Evolutionary conservation across 306 rosid genomes (phyloP).

Genomic region (Carpinus viminea): DNA sequence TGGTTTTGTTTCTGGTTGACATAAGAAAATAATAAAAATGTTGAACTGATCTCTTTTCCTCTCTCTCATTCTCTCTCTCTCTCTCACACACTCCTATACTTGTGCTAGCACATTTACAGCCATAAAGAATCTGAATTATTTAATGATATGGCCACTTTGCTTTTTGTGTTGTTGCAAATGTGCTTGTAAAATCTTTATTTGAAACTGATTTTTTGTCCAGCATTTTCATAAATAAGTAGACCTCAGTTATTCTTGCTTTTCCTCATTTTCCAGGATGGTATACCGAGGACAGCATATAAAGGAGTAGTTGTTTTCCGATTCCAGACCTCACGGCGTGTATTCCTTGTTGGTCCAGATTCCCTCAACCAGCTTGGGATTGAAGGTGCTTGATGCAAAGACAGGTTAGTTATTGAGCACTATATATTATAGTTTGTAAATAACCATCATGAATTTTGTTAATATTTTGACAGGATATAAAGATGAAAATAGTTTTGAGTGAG

Average conservation of each 20-base stretch:
- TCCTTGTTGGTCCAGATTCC: slow-evolving; percentile 79
- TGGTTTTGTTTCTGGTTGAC: not conserved
- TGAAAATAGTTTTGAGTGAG: too few relatives aligned
- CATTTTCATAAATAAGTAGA: not conserved
- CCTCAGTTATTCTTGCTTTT: slow-evolving; percentile 4
- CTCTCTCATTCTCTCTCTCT: not conserved
- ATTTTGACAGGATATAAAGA: too few relatives aligned
- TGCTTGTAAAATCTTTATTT: slow-evolving; percentile 16
- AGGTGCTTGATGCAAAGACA: slow-evolving; percentile 42
- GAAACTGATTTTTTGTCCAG: not conserved
- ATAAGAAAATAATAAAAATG: not conserved
- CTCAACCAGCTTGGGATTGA: slow-evolving; percentile 61
- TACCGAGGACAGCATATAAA: slow-evolving; percentile 92
- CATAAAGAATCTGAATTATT: not conserved
- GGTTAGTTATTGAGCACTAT: slow-evolving; percentile 23
- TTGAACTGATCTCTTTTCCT: not conserved
- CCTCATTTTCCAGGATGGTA: slow-evolving; percentile 70
- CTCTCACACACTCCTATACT: not conserved
- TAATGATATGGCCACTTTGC: not conserved
- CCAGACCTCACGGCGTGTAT: slow-evolving; percentile 57
- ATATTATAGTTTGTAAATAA: not conserved
- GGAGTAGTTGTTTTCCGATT: slow-evolving; percentile 90
- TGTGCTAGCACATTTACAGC: not conserved
- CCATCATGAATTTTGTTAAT: not conserved
- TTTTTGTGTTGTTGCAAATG: not conserved